A percentile compares a stretch with the other conserved stretches of the same genome.
Evolutionary conservation across 352 stramenopile species (phyloP).

Genomic region (Elongisporangium undulatum): DNA sequence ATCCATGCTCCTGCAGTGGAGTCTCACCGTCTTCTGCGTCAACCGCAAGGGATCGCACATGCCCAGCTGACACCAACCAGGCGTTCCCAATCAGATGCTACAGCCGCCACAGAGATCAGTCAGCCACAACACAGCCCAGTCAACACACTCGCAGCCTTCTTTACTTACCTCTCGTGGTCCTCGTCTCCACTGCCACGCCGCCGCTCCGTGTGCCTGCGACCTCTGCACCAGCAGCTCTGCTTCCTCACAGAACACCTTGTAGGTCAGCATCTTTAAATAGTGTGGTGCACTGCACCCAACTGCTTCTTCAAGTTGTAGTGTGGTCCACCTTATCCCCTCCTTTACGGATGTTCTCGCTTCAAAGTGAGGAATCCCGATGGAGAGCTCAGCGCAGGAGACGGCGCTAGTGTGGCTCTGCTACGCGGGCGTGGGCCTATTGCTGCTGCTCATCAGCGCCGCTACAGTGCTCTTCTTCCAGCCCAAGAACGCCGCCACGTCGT

Average conservation of each 20-base stretch:
- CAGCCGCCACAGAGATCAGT: constrained; percentile 1
- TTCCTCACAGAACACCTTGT: constrained; percentile 43
- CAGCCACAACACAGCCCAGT: background rate
- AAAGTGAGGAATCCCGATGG: constrained; percentile 5
- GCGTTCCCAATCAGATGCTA: constrained; percentile 61
- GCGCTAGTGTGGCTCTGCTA: constrained; percentile 63
- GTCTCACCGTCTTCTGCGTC: background rate
- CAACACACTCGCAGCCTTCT: background rate
- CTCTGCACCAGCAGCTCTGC: constrained; percentile 31
- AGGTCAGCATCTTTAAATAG: constrained; percentile 24
- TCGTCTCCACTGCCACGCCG: constrained; percentile 57
- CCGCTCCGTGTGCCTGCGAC: constrained; percentile 21
- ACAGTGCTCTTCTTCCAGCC: constrained; percentile 70
- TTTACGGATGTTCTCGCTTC: background rate
- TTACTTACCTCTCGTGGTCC: constrained; percentile 38
- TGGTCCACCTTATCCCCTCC: background rate
- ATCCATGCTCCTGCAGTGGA: background rate
- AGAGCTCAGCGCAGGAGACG: constrained; percentile 26
- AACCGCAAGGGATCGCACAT: constrained; percentile 9
- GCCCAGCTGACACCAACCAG: constrained; percentile 60
- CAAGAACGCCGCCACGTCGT: constrained; percentile 38
- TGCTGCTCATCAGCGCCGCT: constrained; percentile 46
- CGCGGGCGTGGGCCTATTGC: constrained; percentile 45
- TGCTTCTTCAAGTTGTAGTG: background rate
- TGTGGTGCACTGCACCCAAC: background rate